Percentiles rank a stretch among this genome's conserved stretches.
Conservation (phyloP, 140 eudicot species). For the Oenanthe javanica region DNA sequence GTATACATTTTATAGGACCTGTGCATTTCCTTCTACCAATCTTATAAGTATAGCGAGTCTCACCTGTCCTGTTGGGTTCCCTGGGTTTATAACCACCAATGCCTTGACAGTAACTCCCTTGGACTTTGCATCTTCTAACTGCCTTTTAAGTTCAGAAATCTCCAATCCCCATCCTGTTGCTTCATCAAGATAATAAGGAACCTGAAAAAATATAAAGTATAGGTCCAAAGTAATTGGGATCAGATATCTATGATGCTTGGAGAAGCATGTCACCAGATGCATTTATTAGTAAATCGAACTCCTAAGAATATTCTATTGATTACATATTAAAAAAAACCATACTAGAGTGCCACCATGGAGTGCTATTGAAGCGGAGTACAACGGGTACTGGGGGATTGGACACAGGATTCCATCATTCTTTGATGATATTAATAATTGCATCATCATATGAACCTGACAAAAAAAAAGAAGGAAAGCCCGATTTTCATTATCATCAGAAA, state of each 20-base stretch:
- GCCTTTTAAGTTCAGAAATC: constrained; percentile 71
- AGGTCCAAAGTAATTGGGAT: neutral
- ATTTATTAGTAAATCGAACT: neutral
- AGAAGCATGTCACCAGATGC: neutral
- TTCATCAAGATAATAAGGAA: constrained; percentile 97
- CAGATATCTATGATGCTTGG: neutral
- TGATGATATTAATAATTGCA: constrained; percentile 78
- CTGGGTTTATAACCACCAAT: constrained; percentile 95
- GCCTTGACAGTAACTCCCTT: constrained; percentile 81
- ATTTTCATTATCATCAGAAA: neutral
- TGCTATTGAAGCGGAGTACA: constrained; percentile 93
- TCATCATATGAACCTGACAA: constrained; percentile 92
- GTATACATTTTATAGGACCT: neutral
- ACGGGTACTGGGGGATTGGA: constrained; percentile 96
- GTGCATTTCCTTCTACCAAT: neutral
- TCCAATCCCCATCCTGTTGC: constrained; percentile 99
- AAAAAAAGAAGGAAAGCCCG: constrained; percentile 3
- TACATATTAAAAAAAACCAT: constrained; percentile 11
- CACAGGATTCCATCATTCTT: constrained; percentile 83
- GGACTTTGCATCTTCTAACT: constrained; percentile 73
- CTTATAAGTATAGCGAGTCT: neutral
- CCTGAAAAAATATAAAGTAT: constrained; percentile 36
- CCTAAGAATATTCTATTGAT: neutral
- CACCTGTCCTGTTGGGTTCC: constrained; percentile 99
- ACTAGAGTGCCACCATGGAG: constrained; percentile 98